A percentile compares a stretch with the other conserved stretches of the same genome.
phyloP scores from a whole-genome alignment of 768 basidiomycete genomes.

The Pholiota conissans region DNA sequence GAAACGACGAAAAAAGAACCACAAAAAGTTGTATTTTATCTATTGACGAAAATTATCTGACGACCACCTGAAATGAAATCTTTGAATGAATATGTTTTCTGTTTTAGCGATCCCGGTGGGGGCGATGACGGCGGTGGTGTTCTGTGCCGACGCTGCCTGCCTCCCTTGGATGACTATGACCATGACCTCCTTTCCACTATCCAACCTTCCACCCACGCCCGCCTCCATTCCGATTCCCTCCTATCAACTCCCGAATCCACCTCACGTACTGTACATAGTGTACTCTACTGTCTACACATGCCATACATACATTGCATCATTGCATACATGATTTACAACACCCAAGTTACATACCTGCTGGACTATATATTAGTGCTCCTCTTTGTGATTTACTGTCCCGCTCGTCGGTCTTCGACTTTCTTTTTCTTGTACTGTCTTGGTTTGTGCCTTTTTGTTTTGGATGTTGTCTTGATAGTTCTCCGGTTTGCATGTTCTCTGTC shows the following conservation, averaged over 20 bases:
- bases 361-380: conserved; percentile 9
- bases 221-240: too few relatives aligned
- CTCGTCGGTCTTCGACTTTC: too few relatives aligned
- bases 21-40: background rate
- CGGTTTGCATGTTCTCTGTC: too few relatives aligned
- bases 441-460: background rate
- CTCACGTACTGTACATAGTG: background rate
- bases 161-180: conserved; percentile 1
- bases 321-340: background rate
- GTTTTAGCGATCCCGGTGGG: background rate
- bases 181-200: background rate
- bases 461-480: background rate
- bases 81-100: background rate
- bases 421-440: background rate
- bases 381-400: background rate
- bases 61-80: conserved; percentile 4
- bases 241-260: too few relatives aligned
- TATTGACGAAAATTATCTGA: conserved; percentile 5
- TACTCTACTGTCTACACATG: background rate
- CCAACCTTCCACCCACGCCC: too few relatives aligned
- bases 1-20: background rate
- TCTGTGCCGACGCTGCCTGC: too few relatives aligned
- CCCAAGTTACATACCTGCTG: conserved; percentile 4
- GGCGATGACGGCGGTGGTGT: too few relatives aligned
- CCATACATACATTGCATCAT: background rate